Evolutionary conservation across 2,329 filamentous ascomycete genomes (phyloP), one percentile per base, ranked within the genome.

Genomic region (Fusarium palustre): DNA sequence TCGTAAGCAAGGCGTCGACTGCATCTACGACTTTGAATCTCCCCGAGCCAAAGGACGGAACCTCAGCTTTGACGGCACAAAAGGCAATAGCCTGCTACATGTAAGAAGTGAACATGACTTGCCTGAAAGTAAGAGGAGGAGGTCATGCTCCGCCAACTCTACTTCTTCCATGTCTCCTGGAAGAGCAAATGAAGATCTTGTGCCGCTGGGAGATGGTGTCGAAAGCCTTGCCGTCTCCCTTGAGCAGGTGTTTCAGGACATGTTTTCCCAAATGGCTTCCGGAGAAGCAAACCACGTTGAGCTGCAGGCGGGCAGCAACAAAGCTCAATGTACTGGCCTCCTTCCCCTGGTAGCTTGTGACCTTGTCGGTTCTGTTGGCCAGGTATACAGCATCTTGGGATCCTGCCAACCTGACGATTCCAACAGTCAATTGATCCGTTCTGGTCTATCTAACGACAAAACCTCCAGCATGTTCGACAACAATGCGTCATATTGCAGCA

Each of bases 11-110:
- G 77, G 76, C 12, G 76, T 75, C 48, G 77, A 80, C 66, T 79
- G 78, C 66, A 79, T 80, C 67, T 79, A 79, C 71, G 78, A 79
- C 66, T 79, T 79, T 57, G 78, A 80, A 54, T 72, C 77, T 9
- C 68, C 74, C 9, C 73, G 77, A 24, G 62, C 72, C 43, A 79
- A 78, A 66, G 55, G 66, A 20, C 71, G 77, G 13, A 71, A 75
- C 41, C 48, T 69, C 36, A 76, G 74, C 56, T 68, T 73, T 22
- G 76, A 78, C 54, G 73, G 69, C 59, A 67, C 54, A 38, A 71
- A 71, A 22, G 56, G 42, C 38, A 64, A 60, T 58, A 55, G 45
- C 30, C 28, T 69, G 34, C 9, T 70, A 42, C 43, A 71, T 48
- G 60, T 71, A 45, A 47, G 69, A 47, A 25, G 55, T 34, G 45